phyloP scores from a whole-genome alignment of 352 stramenopile genomes.

The Albugo laibachii region DNA sequence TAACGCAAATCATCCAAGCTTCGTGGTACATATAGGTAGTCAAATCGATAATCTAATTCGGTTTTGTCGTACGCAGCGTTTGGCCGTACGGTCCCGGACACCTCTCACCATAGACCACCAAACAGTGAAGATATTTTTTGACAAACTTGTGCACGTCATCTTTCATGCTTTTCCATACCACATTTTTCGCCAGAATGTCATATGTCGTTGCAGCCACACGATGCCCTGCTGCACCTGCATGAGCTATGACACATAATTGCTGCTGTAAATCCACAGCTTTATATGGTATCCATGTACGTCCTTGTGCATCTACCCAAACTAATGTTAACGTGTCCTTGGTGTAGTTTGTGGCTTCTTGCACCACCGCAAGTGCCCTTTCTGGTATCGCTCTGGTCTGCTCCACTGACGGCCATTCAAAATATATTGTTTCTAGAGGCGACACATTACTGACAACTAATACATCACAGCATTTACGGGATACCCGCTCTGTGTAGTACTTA shows the following conservation, averaged over 20 bases:
- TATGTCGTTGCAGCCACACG: slow-evolving; percentile 8
- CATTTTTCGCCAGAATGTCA: slow-evolving; percentile 1
- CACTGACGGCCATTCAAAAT: slow-evolving; percentile 10
- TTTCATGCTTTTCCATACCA: too few relatives aligned
- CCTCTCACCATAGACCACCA: too few relatives aligned
- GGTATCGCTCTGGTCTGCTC: not conserved
- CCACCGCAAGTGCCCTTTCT: not conserved
- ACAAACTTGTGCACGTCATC: too few relatives aligned
- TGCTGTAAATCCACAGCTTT: too few relatives aligned
- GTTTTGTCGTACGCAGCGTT: too few relatives aligned
- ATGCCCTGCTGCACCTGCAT: slow-evolving; percentile 10
- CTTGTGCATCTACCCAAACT: not conserved
- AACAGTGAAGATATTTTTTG: too few relatives aligned
- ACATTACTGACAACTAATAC: not conserved
- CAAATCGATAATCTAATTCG: slow-evolving; percentile 15
- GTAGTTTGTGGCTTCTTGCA: not conserved
- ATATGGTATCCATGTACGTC: slow-evolving; percentile 10
- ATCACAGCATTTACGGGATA: not conserved
- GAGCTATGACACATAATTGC: too few relatives aligned
- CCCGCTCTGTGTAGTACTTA: not conserved
- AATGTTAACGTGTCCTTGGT: not conserved
- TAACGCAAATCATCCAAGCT: slow-evolving; percentile 6
- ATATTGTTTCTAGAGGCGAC: slow-evolving; percentile 1
- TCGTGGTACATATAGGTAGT: slow-evolving; percentile 11
- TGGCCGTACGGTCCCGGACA: too few relatives aligned